Percentiles rank a stretch among this genome's conserved stretches.
phyloP scores from a whole-genome alignment of 2,329 filamentous ascomycete genomes.

The Cladosporium sp. region DNA sequence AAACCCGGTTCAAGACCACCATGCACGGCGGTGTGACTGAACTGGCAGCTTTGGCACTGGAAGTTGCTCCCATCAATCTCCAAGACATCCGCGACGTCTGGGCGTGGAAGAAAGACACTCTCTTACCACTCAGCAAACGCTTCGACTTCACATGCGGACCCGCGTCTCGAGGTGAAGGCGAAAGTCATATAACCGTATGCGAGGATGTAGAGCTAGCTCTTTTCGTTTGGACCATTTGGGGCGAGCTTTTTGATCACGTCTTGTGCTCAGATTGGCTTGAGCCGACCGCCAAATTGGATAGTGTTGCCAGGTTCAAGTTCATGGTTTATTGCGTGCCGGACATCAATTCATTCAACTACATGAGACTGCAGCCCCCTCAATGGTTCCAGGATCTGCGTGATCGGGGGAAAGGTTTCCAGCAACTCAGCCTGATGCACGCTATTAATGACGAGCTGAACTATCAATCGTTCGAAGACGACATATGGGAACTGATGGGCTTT shows the following conservation, averaged over 20 bases:
- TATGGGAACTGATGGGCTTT: neutral
- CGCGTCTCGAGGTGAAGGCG: neutral
- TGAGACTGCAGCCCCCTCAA: neutral
- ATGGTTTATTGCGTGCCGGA: conserved; percentile 1
- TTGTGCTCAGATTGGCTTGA: neutral
- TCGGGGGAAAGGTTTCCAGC: neutral
- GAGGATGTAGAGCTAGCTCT: neutral
- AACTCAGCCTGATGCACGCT: neutral
- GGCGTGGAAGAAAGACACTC: neutral
- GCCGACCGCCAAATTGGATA: neutral
- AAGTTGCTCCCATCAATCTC: neutral
- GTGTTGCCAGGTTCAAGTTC: conserved; percentile 5
- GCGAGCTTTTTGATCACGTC: conserved; percentile 2
- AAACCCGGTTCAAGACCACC: neutral
- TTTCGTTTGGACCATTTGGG: neutral
- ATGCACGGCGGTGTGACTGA: neutral
- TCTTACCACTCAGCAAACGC: neutral
- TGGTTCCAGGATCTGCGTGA: neutral
- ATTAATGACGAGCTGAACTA: neutral
- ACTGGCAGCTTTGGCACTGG: neutral
- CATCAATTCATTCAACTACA: neutral
- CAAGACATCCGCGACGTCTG: neutral
- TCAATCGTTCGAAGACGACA: neutral
- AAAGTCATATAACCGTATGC: neutral
- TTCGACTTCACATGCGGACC: neutral